Evolutionary conservation across 2,329 filamentous ascomycete genomes (phyloP).

Genomic region (Onygena corvina): DNA sequence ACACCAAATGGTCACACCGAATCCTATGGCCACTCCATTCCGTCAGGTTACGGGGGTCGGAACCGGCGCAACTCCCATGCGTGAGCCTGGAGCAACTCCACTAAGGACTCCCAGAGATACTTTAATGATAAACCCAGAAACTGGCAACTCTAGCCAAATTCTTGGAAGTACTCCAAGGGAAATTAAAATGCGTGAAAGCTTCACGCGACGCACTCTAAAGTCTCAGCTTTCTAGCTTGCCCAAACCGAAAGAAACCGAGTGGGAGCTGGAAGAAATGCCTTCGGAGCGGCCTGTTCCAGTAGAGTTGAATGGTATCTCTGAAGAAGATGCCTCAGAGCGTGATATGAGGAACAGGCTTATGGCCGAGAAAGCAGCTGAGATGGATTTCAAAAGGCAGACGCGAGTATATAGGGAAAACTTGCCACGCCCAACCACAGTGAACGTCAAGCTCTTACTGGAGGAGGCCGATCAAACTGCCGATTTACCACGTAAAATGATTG

Average conservation of each 20-base stretch:
- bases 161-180: slow-evolving; percentile 67
- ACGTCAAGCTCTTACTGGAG: slow-evolving; percentile 56
- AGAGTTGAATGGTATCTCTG: slow-evolving; percentile 40
- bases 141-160: slow-evolving; percentile 49
- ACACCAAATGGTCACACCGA: slow-evolving; percentile 78
- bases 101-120: slow-evolving; percentile 79
- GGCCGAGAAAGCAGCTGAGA: slow-evolving; percentile 51
- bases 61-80: slow-evolving; percentile 53
- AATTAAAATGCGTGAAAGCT: slow-evolving; percentile 56
- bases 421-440: slow-evolving; percentile 62
- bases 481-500: slow-evolving; percentile 56
- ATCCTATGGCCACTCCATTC: slow-evolving; percentile 85
- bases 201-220: slow-evolving; percentile 54
- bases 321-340: slow-evolving; percentile 60
- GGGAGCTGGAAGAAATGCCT: slow-evolving; percentile 76
- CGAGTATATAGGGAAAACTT: slow-evolving; percentile 81
- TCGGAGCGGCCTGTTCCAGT: slow-evolving; percentile 59
- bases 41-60: slow-evolving; percentile 49
- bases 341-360: slow-evolving; percentile 55
- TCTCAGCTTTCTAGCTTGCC: slow-evolving; percentile 62
- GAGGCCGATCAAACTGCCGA: slow-evolving; percentile 50
- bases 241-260: slow-evolving; percentile 85
- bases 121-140: slow-evolving; percentile 67
- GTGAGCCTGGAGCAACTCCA: slow-evolving; percentile 63
- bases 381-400: slow-evolving; percentile 69